Percentiles rank a stretch among this genome's conserved stretches.
Conservation (phyloP, 2,329 filamentous ascomycete species). For the Capronia coronata region DNA sequence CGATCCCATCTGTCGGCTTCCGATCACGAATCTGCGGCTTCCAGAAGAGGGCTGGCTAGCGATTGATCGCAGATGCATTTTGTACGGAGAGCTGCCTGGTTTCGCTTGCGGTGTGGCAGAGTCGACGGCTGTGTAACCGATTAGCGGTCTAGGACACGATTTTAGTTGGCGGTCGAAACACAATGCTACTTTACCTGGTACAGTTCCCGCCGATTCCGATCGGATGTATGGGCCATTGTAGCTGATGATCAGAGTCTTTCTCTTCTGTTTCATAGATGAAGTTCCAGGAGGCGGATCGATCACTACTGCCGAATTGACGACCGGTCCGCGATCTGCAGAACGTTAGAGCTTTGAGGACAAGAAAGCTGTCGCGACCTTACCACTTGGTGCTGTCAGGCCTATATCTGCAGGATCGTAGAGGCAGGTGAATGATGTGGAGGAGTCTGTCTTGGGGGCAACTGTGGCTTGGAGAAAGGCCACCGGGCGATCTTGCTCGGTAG, state of each 20-base stretch:
- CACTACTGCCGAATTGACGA: not conserved
- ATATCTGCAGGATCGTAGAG: slow-evolving; percentile 7
- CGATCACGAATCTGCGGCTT: slow-evolving; percentile 20
- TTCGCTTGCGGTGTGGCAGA: not conserved
- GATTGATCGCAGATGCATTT: slow-evolving; percentile 13
- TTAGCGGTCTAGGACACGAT: slow-evolving; percentile 7
- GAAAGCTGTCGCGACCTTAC: slow-evolving; percentile 1
- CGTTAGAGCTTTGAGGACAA: not conserved
- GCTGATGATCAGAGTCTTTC: slow-evolving; percentile 18
- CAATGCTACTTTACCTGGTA: slow-evolving; percentile 6
- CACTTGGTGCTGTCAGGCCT: slow-evolving; percentile 9
- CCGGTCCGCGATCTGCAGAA: not conserved
- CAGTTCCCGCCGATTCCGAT: slow-evolving; percentile 5
- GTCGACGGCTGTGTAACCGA: slow-evolving; percentile 15
- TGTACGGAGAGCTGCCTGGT: slow-evolving; percentile 6
- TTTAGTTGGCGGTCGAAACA: not conserved
- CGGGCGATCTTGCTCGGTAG: not conserved
- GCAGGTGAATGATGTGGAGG: slow-evolving; percentile 10
- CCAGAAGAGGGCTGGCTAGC: slow-evolving; percentile 5
- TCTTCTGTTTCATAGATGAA: slow-evolving; percentile 1
- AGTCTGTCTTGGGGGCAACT: slow-evolving; percentile 1
- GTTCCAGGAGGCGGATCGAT: slow-evolving; percentile 4
- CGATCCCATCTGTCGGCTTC: slow-evolving; percentile 7
- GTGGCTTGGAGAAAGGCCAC: not conserved
- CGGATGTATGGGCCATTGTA: slow-evolving; percentile 16